A percentile compares a stretch with the other conserved stretches of the same genome.
Conservation (phyloP, 257 asterid genomes). For the Fraxinus cuspidata region DNA sequence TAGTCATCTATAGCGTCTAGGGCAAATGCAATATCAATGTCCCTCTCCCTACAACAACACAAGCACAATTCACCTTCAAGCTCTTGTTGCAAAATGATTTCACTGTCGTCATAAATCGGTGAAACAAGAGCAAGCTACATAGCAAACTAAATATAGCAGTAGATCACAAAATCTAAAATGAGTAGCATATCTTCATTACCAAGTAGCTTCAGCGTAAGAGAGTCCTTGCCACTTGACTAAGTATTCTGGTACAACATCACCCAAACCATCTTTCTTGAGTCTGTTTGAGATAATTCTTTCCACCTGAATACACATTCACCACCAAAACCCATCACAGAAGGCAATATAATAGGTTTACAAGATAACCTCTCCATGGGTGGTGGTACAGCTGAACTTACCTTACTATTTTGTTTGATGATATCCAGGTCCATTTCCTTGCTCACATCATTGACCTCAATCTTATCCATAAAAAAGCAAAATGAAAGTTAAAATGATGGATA, state of each 20-base stretch:
- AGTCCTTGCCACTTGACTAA: slow-evolving; percentile 98
- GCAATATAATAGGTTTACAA: slow-evolving; percentile 8
- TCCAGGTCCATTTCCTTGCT: slow-evolving; percentile 99
- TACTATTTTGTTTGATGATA: slow-evolving; percentile 87
- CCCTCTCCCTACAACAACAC: slow-evolving; percentile 83
- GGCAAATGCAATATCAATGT: slow-evolving; percentile 79
- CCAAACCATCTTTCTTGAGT: slow-evolving; percentile 67
- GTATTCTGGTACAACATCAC: slow-evolving; percentile 86
- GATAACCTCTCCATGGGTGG: slow-evolving; percentile 6
- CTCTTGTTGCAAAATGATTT: background rate
- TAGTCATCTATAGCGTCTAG: slow-evolving; percentile 95
- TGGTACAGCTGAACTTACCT: slow-evolving; percentile 43
- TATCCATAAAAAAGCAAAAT: slow-evolving; percentile 23
- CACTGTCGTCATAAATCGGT: background rate
- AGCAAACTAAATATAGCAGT: background rate
- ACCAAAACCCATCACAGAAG: slow-evolving; percentile 21
- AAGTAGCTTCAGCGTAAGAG: slow-evolving; percentile 98
- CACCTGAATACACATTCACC: slow-evolving; percentile 56
- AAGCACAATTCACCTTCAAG: slow-evolving; percentile 22
- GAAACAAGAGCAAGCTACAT: background rate
- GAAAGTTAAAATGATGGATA: slow-evolving; percentile 16
- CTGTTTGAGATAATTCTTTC: slow-evolving; percentile 91
- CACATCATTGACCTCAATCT: slow-evolving; percentile 99
- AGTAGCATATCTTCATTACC: slow-evolving; percentile 48
- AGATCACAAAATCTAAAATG: background rate